Conservation (phyloP, 202 grass and related monocot genomes). For the Setaria italica region DNA sequence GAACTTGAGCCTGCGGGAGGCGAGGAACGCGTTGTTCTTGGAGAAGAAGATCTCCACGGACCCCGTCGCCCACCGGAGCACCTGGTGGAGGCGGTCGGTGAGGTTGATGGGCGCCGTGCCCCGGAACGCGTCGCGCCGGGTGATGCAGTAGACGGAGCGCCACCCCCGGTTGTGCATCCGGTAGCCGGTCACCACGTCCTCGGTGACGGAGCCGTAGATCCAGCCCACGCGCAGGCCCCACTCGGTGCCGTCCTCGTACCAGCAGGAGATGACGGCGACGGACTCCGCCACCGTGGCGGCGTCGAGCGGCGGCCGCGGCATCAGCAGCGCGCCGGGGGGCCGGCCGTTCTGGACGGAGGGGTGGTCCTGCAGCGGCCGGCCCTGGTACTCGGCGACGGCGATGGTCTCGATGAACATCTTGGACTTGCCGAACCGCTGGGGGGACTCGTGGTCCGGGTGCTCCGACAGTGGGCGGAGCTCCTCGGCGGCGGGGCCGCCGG, state of each 20-base stretch:
- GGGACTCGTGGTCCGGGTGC: constrained; percentile 48
- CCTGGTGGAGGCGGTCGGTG: constrained; percentile 80
- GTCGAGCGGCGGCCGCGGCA: constrained; percentile 54
- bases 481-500: not conserved
- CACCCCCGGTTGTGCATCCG: constrained; percentile 92
- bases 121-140: constrained; percentile 72
- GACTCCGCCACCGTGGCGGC: constrained; percentile 67
- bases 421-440: constrained; percentile 69
- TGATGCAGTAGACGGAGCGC: constrained; percentile 90
- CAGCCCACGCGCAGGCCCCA: constrained; percentile 78
- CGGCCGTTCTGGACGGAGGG: constrained; percentile 72
- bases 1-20: constrained; percentile 70
- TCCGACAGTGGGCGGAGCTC: constrained; percentile 4
- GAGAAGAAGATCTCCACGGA: constrained; percentile 95
- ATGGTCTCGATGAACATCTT: constrained; percentile 67
- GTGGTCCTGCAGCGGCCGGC: constrained; percentile 77
- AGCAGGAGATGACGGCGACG: constrained; percentile 80
- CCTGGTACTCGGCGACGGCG: constrained; percentile 76
- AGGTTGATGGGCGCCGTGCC: constrained; percentile 79
- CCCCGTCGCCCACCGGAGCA: constrained; percentile 81
- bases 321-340: constrained; percentile 60
- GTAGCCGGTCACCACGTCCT: constrained; percentile 88
- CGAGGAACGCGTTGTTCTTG: constrained; percentile 72
- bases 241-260: constrained; percentile 85
- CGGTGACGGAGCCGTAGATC: constrained; percentile 87